Evolutionary conservation across 148 eudicot genomes (phyloP).

Genomic region (Nyssa sinensis): DNA sequence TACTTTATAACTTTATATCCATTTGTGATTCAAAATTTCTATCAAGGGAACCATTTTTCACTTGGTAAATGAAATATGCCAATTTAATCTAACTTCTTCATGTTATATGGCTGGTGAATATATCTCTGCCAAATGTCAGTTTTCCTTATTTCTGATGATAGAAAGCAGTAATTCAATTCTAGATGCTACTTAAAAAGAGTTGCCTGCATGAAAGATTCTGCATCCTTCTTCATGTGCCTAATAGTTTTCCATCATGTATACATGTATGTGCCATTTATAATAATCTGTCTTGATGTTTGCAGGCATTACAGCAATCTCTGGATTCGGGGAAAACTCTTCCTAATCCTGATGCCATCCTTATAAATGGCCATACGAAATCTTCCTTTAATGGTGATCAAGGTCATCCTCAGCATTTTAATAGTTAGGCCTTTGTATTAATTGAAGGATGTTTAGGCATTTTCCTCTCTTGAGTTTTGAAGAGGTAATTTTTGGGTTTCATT

Average conservation of each 20-base stretch:
- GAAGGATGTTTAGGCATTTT: neutral
- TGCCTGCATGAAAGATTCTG: neutral
- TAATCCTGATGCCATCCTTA: conserved; percentile 73
- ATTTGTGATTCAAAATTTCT: neutral
- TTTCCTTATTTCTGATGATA: neutral
- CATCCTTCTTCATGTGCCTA: neutral
- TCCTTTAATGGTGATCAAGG: conserved; percentile 82
- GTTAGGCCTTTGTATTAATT: neutral
- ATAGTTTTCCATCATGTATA: neutral
- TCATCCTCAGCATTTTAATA: conserved; percentile 18
- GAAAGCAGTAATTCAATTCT: neutral
- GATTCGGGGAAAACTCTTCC: conserved; percentile 68
- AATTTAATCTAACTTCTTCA: neutral
- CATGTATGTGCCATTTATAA: neutral
- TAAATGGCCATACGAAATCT: conserved; percentile 58
- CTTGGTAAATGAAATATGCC: neutral
- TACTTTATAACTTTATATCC: neutral
- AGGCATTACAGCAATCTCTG: conserved; percentile 55
- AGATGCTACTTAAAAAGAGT: neutral
- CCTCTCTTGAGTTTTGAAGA: neutral
- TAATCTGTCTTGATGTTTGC: conserved; percentile 17
- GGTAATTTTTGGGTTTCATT: neutral
- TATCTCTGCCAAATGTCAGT: neutral
- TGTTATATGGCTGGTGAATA: neutral
- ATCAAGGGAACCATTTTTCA: neutral